Base-by-base conservation (phyloP, 768 basidiomycete genomes). In the Podaxis sp. region DNA sequence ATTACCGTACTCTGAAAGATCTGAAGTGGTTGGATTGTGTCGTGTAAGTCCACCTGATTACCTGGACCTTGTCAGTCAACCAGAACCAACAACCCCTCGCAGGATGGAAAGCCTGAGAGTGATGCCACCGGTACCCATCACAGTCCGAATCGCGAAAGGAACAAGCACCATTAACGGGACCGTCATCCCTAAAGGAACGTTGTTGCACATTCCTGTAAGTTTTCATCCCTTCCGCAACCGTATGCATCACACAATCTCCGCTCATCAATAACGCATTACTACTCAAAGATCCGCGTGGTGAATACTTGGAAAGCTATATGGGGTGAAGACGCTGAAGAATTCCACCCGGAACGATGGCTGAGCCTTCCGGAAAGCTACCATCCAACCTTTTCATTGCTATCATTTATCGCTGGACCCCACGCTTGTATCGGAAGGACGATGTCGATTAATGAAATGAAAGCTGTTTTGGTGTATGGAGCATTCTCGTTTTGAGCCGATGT, bases 281-380 rank as follows among this genome's bases (percentile, higher is more conserved):
- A 37, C 30, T 33, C 20, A 28, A 33, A 84, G 82, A 82, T 84
- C 56, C 78, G 80, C 38, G 79, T 78, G 4, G 71, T 83, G 49
- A 85, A 85, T 64, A 82, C 81, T 0, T 81, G 78, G 76, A 79
- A 78, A 57, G 76, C 72, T 12, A 64, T 81, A 11, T 85, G 82
- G 83, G 83, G 83, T 13, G 75, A 77, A 52, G 80, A 85, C 62
- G 82, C 82, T 2, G 80, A 82, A 66, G 78, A 80, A 79, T 83
- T 83, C 69, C 75, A 71, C 33, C 84, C 83, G 1, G 70, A 70
- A 12, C 77, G 84, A 41, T 84, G 83, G 82, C 73, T 79, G 6
- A 68, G 76, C 60, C 74, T 78, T 1, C 78, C 78, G 1, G 61
- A 71, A 24, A 68, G 66, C 1, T 78, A 76, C 67, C 74, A 77